phyloP scores from a whole-genome alignment of 768 basidiomycete genomes.

The Lanmaoa rubissima region DNA sequence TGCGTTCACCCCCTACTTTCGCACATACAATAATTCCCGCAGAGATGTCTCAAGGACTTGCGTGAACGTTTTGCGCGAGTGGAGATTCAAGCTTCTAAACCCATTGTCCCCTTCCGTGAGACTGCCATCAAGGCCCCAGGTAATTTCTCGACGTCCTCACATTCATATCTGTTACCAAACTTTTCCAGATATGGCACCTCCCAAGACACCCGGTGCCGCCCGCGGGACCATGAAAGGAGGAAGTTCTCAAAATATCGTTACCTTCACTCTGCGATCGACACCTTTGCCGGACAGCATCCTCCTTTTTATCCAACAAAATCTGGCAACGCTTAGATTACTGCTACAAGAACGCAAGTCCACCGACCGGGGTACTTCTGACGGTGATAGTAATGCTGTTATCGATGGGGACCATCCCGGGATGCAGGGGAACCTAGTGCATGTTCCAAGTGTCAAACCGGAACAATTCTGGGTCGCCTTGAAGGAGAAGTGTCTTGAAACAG shows the following conservation, averaged over 20 bases:
- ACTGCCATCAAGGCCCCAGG: conserved; percentile 82
- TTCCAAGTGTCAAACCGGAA: conserved; percentile 64
- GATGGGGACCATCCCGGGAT: conserved; percentile 42
- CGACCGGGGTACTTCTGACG: conserved; percentile 26
- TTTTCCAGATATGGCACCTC: conserved; percentile 77
- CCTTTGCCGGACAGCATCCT: conserved; percentile 75
- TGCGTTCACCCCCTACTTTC: not conserved
- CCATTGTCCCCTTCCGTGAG: conserved; percentile 97
- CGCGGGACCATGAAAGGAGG: conserved; percentile 78
- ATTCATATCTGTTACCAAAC: not conserved
- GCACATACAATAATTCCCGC: conserved; percentile 2
- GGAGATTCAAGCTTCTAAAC: conserved; percentile 90
- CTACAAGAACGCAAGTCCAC: conserved; percentile 47
- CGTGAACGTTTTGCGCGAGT: conserved; percentile 92
- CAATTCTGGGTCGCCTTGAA: conserved; percentile 79
- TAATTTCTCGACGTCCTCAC: conserved; percentile 27
- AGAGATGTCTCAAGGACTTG: conserved; percentile 97
- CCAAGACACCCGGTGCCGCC: conserved; percentile 64
- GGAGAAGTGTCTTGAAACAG: conserved; percentile 60
- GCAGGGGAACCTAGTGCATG: conserved; percentile 58
- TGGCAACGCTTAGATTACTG: conserved; percentile 59
- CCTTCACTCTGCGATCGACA: conserved; percentile 78
- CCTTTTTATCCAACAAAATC: conserved; percentile 76
- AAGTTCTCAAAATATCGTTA: conserved; percentile 68
- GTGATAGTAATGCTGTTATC: conserved; percentile 12